A percentile compares a stretch with the other conserved stretches of the same genome.
Conservation (phyloP, 257 asterid genomes). For the Linaria vulgaris region DNA sequence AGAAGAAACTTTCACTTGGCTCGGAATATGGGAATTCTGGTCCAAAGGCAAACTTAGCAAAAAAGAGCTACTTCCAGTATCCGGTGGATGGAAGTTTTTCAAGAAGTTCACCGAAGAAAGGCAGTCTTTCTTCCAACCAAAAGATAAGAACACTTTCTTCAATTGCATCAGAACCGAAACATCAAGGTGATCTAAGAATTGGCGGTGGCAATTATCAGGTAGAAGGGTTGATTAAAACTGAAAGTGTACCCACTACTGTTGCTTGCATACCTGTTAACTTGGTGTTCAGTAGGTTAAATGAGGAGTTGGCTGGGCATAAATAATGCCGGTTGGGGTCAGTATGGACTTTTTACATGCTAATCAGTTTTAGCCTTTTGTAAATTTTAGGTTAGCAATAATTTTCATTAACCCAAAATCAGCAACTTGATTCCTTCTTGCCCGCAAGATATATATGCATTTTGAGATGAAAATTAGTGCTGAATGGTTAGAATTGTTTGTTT, state of each 20-base stretch:
- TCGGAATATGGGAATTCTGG: conserved; percentile 23
- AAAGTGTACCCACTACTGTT: conserved; percentile 44
- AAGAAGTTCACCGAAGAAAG: conserved; percentile 53
- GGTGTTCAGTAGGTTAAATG: conserved; percentile 90
- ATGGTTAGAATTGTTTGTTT: background rate
- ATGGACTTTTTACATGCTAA: conserved; percentile 36
- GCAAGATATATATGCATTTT: background rate
- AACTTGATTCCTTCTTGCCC: background rate
- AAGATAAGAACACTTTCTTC: conserved; percentile 81
- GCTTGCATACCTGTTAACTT: conserved; percentile 93
- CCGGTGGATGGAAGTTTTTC: conserved; percentile 40
- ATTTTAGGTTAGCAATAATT: conserved; percentile 58
- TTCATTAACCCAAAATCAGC: conserved; percentile 19
- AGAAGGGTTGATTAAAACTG: conserved; percentile 56
- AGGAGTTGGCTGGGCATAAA: conserved; percentile 65
- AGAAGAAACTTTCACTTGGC: conserved; percentile 28
- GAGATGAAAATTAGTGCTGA: background rate
- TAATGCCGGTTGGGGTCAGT: background rate
- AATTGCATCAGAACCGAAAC: conserved; percentile 55
- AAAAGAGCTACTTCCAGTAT: conserved; percentile 29
- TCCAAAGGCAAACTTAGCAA: conserved; percentile 31
- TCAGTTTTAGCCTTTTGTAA: conserved; percentile 54
- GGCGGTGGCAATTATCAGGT: conserved; percentile 31
- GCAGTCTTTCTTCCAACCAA: conserved; percentile 49
- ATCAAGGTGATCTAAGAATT: conserved; percentile 30